Base-by-base conservation (phyloP, 495 filamentous ascomycete genomes). In the Eremomyces bilateralis region DNA sequence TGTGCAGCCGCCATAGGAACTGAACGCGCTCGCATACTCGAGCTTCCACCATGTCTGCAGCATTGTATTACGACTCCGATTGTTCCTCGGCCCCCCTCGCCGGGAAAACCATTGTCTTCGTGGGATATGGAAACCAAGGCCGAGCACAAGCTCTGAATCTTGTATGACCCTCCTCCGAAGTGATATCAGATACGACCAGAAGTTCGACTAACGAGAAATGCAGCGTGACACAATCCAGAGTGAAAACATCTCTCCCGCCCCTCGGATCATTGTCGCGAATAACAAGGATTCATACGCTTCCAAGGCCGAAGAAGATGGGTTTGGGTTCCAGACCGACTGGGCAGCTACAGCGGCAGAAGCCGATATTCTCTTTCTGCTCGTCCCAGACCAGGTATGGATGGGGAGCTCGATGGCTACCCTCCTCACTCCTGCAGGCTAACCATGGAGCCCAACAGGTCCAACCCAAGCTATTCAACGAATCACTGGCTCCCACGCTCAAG, bases 91-190 rank as follows among this genome's bases (percentile, higher is more conserved):
- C 29, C 4, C 10, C 31, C 13, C 32, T 43, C 15, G 31, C 20
- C 22, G 41, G 37, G 10, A 43, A 43, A 20, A 43, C 31, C 5
- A 35, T 40, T 30, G 31, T 40, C 3, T 43, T 43, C 38, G 36
- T 43, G 20, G 41, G 41, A 4, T 43, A 43, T 31, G 41, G 41
- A 24, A 43, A 43, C 22, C 37, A 43, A 36, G 41, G 41, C 12
- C 12, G 41, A 11, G 41, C 41, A 3, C 41, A 43, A 35, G 41
- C 41, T 6, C 19, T 40, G 21, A 43, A 43, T 22, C 20, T 43
- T 6, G 28, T 32, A 18, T 18, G 3, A 4, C 21, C 20, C 31
- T 27, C 18, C 18, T 15, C n/a, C 10, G n/a, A 27, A 5, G 30
- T 32, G 10, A 32, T 13, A 5, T 15, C 21, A 10, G 21, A 10